These are phyloP conservation scores for Euphorbia peplus DNA, from an alignment of 345 rosid species.

Conservation along the genomic window DNA sequence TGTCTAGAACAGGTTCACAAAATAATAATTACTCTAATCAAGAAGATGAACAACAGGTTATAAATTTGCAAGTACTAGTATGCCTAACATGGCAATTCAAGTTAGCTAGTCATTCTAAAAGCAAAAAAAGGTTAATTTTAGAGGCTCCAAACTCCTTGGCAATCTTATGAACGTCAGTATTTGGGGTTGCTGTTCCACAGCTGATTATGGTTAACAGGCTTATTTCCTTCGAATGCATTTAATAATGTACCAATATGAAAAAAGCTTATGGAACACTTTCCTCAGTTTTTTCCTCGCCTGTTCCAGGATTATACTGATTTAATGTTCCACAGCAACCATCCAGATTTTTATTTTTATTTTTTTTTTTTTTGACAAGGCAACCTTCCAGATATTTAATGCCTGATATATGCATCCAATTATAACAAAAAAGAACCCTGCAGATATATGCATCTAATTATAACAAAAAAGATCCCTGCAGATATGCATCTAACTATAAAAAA, in stretches of 20 bases:
- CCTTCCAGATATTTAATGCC: slow-evolving; percentile 1
- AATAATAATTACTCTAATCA: slow-evolving; percentile 10
- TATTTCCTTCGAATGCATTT: background rate
- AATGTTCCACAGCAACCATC: background rate
- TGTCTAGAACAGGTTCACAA: slow-evolving; percentile 14
- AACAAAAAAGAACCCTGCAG: background rate
- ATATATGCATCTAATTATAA: slow-evolving; percentile 11
- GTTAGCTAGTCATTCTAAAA: background rate
- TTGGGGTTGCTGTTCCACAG: background rate
- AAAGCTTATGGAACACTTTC: background rate
- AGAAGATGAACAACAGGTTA: background rate
- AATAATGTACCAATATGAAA: background rate
- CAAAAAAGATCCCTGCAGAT: background rate
- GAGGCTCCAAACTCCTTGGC: background rate
- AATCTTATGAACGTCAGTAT: background rate
- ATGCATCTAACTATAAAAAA: slow-evolving; percentile 3
- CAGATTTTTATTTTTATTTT: slow-evolving; percentile 7
- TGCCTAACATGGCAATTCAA: background rate
- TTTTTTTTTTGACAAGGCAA: no score
- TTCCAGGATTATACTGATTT: slow-evolving; percentile 2
- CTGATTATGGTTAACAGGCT: background rate
- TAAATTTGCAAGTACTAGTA: background rate
- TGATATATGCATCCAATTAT: slow-evolving; percentile 10
- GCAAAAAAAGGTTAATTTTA: background rate
- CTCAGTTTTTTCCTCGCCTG: slow-evolving; percentile 5